Base-by-base conservation (phyloP, 768 basidiomycete genomes). In the Tricholoma flavovirens region DNA sequence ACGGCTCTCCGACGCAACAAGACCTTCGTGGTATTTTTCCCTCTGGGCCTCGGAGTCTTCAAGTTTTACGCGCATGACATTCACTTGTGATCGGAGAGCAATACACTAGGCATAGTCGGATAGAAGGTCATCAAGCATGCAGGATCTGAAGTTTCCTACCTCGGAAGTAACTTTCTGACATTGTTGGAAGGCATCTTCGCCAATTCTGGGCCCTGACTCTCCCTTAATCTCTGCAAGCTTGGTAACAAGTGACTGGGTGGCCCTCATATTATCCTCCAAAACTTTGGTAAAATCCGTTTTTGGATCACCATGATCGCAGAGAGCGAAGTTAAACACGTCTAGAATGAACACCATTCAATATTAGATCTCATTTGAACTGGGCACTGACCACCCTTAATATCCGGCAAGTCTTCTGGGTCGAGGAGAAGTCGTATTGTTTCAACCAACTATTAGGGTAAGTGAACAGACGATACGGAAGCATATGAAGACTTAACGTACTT, bases 341-440 rank as follows among this genome's bases (percentile, higher is more conserved):
- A 49, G 54, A 35, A 11, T 8, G 33, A 1, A 50, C 51, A 52
- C 43, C 17, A 17, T 58, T 65, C 22, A 55, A 81, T 82, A 77
- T 1, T 29, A n/a, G 7, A 15, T 46, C 1, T 49, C 10, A 29
- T 29, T 26, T 49, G 8, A n/a, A 30, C 68, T 73, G 63, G 26
- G 75, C 70, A 62, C 75, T 69, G 60, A 64, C 63, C 59, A 17
- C 77, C 66, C 57, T 73, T 71, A 17, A 72, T 67, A 57, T 72
- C 62, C 38, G 79, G 73, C 36, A 82, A 60, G 54, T 80, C 75
- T 54, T 85, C 80, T 21, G 80, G 71, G 43, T 73, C 75, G 4
- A 82, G 79, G 43, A 88, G 70, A 19, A 81, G 72, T 42, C 81
- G 81, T 64, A 89, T 83, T 17, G 86, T 79, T 53, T 85, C 81